These are phyloP conservation scores for Exophiala alcalophila DNA, from an alignment of 2,329 filamentous ascomycete genomes.

Conservation along the genomic window DNA sequence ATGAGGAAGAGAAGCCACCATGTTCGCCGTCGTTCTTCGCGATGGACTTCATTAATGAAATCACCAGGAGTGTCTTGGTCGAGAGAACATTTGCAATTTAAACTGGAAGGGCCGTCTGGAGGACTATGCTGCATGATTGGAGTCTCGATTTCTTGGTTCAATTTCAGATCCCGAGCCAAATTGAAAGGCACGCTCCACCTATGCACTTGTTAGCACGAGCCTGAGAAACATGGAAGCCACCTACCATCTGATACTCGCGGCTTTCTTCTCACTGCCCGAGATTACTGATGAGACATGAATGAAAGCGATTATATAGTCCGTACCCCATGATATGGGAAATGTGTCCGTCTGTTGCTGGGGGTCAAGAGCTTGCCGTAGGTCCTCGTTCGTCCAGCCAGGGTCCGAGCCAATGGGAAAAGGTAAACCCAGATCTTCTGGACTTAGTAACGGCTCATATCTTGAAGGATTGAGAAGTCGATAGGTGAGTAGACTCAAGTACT, in stretches of 20 bases:
- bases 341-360: constrained; percentile 11
- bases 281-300: constrained; percentile 28
- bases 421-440: constrained; percentile 30
- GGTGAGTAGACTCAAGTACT: constrained; percentile 35
- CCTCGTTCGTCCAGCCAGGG: constrained; percentile 22
- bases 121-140: constrained; percentile 11
- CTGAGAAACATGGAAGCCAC: background rate
- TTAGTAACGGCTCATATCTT: constrained; percentile 27
- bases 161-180: constrained; percentile 25
- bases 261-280: constrained; percentile 27
- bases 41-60: constrained; percentile 43
- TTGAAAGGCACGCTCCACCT: constrained; percentile 27
- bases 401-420: constrained; percentile 20
- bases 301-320: constrained; percentile 27
- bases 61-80: constrained; percentile 41
- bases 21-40: constrained; percentile 47
- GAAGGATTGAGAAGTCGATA: constrained; percentile 33
- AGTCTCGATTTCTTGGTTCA: constrained; percentile 25
- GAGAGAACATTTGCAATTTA: constrained; percentile 46
- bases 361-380: constrained; percentile 20
- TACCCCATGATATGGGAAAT: constrained; percentile 24
- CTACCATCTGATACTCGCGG: constrained; percentile 27
- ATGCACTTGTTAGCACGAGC: constrained; percentile 1
- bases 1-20: constrained; percentile 51
- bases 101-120: constrained; percentile 31